phyloP scores from a whole-genome alignment of 176 grass and related monocot genomes.

The Saccharum officinarum region DNA sequence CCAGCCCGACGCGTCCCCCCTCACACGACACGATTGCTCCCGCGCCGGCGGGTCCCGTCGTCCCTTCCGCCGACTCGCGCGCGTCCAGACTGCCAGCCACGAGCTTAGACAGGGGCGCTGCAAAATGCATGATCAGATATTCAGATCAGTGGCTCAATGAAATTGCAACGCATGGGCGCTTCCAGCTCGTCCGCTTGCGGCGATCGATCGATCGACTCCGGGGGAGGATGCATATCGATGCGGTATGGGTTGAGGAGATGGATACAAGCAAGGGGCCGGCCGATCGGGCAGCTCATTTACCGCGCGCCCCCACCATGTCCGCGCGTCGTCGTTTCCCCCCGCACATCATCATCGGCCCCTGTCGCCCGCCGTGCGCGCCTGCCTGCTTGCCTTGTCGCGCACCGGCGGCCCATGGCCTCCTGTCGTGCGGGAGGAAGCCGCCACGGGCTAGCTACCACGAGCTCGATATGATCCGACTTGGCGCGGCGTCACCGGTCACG shows the following conservation, averaged over 20 bases:
- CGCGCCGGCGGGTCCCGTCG: too few relatives aligned
- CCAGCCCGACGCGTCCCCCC: too few relatives aligned
- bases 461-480: not conserved
- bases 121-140: too few relatives aligned
- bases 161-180: not conserved
- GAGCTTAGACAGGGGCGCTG: not conserved
- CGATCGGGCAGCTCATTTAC: not conserved
- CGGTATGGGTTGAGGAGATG: not conserved
- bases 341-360: too few relatives aligned
- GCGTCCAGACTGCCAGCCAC: too few relatives aligned
- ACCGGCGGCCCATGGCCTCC: conserved; percentile 29
- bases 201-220: not conserved
- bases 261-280: not conserved
- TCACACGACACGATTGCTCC: too few relatives aligned
- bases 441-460: conserved; percentile 17
- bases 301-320: not conserved
- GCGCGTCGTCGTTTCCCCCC: not conserved
- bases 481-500: not conserved
- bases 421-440: conserved; percentile 36
- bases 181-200: conserved; percentile 15
- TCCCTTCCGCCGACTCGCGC: too few relatives aligned
- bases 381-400: not conserved
- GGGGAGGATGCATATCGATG: not conserved
- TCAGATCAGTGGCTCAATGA: too few relatives aligned
- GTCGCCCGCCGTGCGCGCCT: not conserved